Evolutionary conservation across 73 alveolate genomes (phyloP).

Genomic region (Paramecium caudatum): DNA sequence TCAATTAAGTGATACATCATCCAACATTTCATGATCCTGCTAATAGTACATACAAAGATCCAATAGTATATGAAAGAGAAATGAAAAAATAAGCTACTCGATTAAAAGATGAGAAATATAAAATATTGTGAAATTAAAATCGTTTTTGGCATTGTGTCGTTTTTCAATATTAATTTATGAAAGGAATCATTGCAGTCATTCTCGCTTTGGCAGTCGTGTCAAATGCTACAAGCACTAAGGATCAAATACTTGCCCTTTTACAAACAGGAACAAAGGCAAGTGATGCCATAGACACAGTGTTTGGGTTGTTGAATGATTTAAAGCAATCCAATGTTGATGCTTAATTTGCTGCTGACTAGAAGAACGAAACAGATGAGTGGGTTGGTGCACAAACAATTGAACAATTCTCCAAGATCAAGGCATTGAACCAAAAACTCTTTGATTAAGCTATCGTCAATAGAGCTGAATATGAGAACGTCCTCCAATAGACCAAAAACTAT

Average conservation of each 20-base stretch:
- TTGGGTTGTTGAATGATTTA: conserved; percentile 48
- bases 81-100: not conserved
- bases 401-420: conserved; percentile 25
- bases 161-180: conserved; percentile 59
- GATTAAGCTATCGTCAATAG: conserved; percentile 21
- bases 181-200: conserved; percentile 16
- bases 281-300: conserved; percentile 70
- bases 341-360: conserved; percentile 56
- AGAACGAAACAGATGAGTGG: conserved; percentile 62
- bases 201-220: conserved; percentile 39
- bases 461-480: conserved; percentile 35
- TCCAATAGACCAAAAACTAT: conserved; percentile 49
- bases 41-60: not conserved
- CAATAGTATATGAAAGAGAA: not conserved
- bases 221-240: conserved; percentile 46
- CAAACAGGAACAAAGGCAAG: conserved; percentile 64
- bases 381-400: conserved; percentile 60
- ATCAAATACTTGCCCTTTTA: conserved; percentile 42
- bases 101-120: conserved; percentile 27
- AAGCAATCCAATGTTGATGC: conserved; percentile 60
- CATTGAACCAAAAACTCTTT: conserved; percentile 26
- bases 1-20: not conserved
- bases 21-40: not conserved
- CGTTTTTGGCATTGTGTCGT: conserved; percentile 58
- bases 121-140: not conserved